These are phyloP conservation scores for Apiospora pterosperma DNA, from an alignment of 2,329 filamentous ascomycete genomes.

Conservation along the genomic window DNA sequence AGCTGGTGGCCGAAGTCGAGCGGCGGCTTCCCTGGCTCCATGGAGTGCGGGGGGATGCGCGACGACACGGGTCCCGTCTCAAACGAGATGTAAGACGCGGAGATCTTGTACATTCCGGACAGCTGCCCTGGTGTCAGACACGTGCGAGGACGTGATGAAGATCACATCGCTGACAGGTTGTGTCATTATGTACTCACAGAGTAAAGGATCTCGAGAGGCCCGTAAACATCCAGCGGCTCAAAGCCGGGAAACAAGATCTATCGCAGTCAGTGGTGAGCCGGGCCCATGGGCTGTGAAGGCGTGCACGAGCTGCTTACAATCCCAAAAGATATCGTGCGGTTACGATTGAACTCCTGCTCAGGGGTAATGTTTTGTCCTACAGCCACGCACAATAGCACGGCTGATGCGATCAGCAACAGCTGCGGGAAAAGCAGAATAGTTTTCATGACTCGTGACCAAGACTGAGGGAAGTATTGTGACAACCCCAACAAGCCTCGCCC, in stretches of 20 bases:
- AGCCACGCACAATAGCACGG: too few relatives aligned
- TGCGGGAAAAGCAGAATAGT: too few relatives aligned
- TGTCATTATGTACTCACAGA: too few relatives aligned
- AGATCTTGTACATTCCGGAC: neutral
- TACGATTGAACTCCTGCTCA: neutral
- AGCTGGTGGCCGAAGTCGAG: conserved; percentile 18
- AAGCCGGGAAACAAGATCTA: conserved; percentile 40
- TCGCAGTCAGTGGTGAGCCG: too few relatives aligned
- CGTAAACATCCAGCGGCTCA: conserved; percentile 43
- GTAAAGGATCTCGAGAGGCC: conserved; percentile 33
- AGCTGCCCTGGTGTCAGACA: too few relatives aligned
- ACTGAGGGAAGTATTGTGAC: too few relatives aligned
- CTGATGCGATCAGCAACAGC: too few relatives aligned
- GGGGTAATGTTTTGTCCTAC: neutral
- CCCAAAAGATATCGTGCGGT: neutral
- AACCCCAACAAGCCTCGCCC: too few relatives aligned
- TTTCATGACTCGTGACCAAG: too few relatives aligned
- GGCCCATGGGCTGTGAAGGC: too few relatives aligned
- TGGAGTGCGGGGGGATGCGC: conserved; percentile 35
- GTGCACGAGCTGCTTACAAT: neutral
- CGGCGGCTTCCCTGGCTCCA: conserved; percentile 36
- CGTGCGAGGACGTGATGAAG: too few relatives aligned
- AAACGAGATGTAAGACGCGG: conserved; percentile 37
- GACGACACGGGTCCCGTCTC: conserved; percentile 33
- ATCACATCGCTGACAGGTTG: too few relatives aligned